These are phyloP conservation scores for Pyrus hybrid DNA, from an alignment of 331 rosid species.

Conservation along the genomic window DNA sequence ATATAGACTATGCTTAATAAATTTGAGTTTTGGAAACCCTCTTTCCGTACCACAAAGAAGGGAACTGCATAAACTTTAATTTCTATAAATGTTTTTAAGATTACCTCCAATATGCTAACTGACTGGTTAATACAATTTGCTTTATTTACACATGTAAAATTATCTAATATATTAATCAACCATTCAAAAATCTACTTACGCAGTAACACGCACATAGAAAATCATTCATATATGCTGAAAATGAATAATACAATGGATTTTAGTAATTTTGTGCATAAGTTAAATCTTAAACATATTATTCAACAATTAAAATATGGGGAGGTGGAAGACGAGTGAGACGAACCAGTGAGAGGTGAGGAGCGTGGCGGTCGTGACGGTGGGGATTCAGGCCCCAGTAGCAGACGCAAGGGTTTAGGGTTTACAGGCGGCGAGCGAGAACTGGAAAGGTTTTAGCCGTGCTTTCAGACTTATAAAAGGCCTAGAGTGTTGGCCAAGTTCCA, in stretches of 20 bases:
- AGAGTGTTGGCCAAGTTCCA: background rate
- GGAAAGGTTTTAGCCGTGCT: background rate
- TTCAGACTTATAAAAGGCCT: background rate
- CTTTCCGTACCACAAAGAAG: background rate
- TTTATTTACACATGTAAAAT: background rate
- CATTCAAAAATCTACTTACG: background rate
- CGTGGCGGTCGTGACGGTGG: background rate
- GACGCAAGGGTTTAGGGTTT: slow-evolving; percentile 3
- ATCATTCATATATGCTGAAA: background rate
- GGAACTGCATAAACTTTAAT: background rate
- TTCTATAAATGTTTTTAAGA: background rate
- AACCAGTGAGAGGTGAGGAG: background rate
- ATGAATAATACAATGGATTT: background rate
- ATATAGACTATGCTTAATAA: background rate
- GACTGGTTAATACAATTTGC: background rate
- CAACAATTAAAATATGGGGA: background rate
- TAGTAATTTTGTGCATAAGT: background rate
- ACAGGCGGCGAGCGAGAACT: background rate
- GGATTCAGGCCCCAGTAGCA: background rate
- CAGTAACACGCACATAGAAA: background rate
- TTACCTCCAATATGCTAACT: background rate
- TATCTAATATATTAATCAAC: background rate
- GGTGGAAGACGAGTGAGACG: background rate
- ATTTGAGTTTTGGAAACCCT: background rate
- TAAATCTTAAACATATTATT: background rate